These are phyloP conservation scores for Xylaria curta DNA, from an alignment of 495 filamentous ascomycete genomes.

Conservation along the genomic window DNA sequence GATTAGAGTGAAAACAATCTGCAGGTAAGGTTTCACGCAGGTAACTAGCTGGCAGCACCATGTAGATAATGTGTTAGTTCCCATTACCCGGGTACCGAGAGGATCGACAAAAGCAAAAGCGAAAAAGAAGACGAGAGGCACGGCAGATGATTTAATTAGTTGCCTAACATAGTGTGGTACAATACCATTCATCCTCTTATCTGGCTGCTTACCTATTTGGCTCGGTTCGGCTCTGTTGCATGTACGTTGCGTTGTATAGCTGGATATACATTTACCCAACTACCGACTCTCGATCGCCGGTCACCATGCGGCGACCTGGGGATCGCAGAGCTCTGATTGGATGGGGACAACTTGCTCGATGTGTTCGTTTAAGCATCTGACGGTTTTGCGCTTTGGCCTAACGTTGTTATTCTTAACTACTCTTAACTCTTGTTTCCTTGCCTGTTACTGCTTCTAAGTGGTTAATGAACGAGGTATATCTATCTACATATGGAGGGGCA, in stretches of 20 bases:
- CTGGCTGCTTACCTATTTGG: not conserved
- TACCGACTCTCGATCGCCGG: conserved; percentile 9
- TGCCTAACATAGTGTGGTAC: not conserved
- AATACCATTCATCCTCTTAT: not conserved
- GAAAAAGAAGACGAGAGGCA: not conserved
- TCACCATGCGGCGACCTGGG: not conserved
- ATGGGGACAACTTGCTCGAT: not conserved
- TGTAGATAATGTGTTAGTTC: not conserved
- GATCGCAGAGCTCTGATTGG: conserved; percentile 22
- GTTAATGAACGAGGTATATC: not conserved
- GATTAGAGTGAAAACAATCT: not conserved
- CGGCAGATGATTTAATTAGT: not conserved
- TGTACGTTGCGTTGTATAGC: not conserved
- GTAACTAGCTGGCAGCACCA: not conserved
- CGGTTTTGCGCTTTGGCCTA: not conserved
- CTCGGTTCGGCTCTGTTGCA: not conserved
- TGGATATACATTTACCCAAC: not conserved
- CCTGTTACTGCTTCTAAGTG: not conserved
- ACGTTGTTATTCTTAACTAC: not conserved
- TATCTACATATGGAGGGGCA: not conserved
- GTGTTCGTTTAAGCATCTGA: not conserved
- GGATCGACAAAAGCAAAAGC: conserved; percentile 4
- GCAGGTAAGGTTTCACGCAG: not conserved
- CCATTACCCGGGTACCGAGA: not conserved
- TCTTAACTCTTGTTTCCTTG: too few relatives aligned